Base-by-base conservation (phyloP, 2,329 filamentous ascomycete species). In the Capronia coronata region DNA sequence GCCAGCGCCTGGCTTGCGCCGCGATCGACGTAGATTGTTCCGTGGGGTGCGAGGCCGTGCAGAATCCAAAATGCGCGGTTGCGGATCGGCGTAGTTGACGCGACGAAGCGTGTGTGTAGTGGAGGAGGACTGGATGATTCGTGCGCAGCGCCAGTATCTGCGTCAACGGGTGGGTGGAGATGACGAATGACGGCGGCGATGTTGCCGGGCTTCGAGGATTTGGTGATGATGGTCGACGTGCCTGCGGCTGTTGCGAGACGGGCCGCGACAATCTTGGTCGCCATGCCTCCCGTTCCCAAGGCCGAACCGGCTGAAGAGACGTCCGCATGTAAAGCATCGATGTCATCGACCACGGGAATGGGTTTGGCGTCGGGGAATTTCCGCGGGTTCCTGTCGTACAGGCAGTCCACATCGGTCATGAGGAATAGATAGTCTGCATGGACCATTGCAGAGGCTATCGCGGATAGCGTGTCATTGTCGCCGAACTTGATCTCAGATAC, bases 401-500 rank as follows among this genome's bases (percentile, higher is more conserved):
- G 75, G 65, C 91, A 96, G 66, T 98, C 93, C 41, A 98, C 93
- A 64, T 98, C 93, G 1, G 93, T 98, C 93, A 98, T 97, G 56
- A 98, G 77, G 69, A 98, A 98, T 8, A 98, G 77, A 62, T 95
- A 87, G 64, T 98, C 90, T 43, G 93, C 93, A 63, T 95, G 88
- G 16, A 97, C 87, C 89, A 97, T 97, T 59, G 86, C 93, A 1
- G 93, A 88, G 0, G 93, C 95, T 61, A 98, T 96, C 49, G 93
- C 93, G 10, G 89, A 95, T 40, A 98, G 75, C 1, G 93, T 98
- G 68, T 98, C 93, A 62, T 98, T 98, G 74, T 98, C 93, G 59
- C 93, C 93, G 65, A 98, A 98, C 74, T 97, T 97, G 72, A 98
- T 98, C 77, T 98, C 93, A 38, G 91, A 87, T 58, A 98, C 93